Base-by-base conservation (phyloP, 78 protist genomes). In the slime mould (Dictyostelium discoideum) region DNA sequence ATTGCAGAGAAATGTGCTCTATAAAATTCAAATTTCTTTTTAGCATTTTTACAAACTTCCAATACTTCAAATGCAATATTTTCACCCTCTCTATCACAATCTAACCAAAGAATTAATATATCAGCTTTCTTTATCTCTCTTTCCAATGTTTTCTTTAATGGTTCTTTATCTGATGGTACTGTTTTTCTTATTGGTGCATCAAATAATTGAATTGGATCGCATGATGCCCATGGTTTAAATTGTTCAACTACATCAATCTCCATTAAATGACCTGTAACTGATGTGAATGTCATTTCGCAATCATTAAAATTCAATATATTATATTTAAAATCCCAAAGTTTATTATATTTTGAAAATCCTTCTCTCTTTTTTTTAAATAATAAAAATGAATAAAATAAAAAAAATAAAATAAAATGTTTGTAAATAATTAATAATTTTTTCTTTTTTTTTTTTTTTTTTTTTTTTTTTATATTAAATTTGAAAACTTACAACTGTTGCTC, bases 71-170 rank as follows among this genome's bases (percentile, higher is more conserved):
- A 97, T 3, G 97, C 97, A n/a, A 99, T 99, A 81, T 98, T 98
- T 84, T 99, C 99, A 16, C 99, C 99, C 29, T 96, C 96, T 42
- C 96, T 97, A 76, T 99, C 99, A 80, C 99, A 98, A 73, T 99
- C 99, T n/a, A 98, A 97, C 99, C 99, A 99, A 16, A 98, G 84
- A 22, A 98, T 78, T n/a, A 99, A 83, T 42, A 37, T 16, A 29
- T 85, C 77, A 11, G 80, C 80, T 20, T n/a, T 18, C 48, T 79
- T 48, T 3, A 96, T 92, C 18, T 96, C 97, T 10, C 29, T 3
- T 18, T 73, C 18, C 78, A 97, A 57, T 9, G 37, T 86, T n/a
- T n/a, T 72, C n/a, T 60, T 7, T 18, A 94, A 16, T 18, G 42
- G 60, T 7, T 24, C n/a, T 26, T 40, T 18, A n/a, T 67, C 88